A percentile compares a stretch with the other conserved stretches of the same genome.
Conservation (phyloP, 2,329 filamentous ascomycete species). For the Aspergillus aculeatinus region DNA sequence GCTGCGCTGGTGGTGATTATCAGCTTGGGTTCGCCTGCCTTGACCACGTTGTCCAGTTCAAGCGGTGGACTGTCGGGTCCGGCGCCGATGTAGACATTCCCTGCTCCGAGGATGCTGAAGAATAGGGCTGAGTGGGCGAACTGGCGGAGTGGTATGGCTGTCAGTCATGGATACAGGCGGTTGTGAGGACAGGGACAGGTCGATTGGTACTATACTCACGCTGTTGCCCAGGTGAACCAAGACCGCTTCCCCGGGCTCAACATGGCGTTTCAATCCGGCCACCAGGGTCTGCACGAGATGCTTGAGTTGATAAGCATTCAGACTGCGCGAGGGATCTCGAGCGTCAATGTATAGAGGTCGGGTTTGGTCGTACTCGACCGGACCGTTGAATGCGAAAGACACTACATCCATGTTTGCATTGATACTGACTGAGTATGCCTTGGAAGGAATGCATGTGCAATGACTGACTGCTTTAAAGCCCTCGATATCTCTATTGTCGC, state of each 20-base stretch:
- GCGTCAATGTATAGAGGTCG: slow-evolving; percentile 36
- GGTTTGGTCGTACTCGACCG: slow-evolving; percentile 24
- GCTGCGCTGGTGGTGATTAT: slow-evolving; percentile 37
- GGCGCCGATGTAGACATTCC: slow-evolving; percentile 44
- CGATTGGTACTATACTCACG: slow-evolving; percentile 15
- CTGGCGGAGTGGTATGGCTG: slow-evolving; percentile 3
- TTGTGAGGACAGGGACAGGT: not conserved
- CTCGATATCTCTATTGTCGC: not conserved
- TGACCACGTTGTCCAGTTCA: slow-evolving; percentile 46
- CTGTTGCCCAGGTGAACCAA: slow-evolving; percentile 33
- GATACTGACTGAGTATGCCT: no score
- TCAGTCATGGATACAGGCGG: not conserved
- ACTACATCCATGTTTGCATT: not conserved
- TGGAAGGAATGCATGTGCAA: not conserved
- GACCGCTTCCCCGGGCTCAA: slow-evolving; percentile 34
- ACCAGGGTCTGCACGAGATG: slow-evolving; percentile 26
- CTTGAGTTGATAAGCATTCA: slow-evolving; percentile 25
- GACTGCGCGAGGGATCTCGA: slow-evolving; percentile 21
- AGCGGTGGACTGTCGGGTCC: slow-evolving; percentile 43
- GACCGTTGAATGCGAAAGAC: slow-evolving; percentile 29
- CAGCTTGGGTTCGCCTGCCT: slow-evolving; percentile 38
- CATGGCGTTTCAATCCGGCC: slow-evolving; percentile 26
- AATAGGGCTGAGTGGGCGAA: slow-evolving; percentile 21
- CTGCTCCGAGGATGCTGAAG: slow-evolving; percentile 34
- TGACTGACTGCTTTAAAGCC: not conserved